Conservation (phyloP, 345 rosid species). For the Excoecaria agallocha region DNA sequence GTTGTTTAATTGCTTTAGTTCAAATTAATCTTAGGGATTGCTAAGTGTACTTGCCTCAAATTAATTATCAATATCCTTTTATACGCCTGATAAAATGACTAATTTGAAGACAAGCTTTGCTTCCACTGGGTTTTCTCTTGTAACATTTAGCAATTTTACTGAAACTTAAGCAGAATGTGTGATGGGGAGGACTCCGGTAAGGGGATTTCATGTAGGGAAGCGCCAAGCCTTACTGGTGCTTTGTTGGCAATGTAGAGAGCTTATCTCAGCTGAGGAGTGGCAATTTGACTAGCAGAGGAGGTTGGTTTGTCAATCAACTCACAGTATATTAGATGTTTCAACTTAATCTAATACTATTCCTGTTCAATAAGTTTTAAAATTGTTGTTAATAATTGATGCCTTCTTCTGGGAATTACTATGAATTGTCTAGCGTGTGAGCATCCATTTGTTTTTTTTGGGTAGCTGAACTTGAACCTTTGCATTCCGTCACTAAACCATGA, state of each 20-base stretch:
- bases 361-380: slow-evolving; percentile 27
- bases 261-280: slow-evolving; percentile 56
- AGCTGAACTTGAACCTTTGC: no score
- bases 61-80: no score
- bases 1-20: no score
- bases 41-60: no score
- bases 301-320: no score
- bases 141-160: slow-evolving; percentile 67
- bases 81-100: slow-evolving; percentile 48
- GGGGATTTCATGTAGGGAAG: slow-evolving; percentile 84
- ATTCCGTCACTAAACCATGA: no score
- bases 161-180: slow-evolving; percentile 85
- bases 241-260: slow-evolving; percentile 84
- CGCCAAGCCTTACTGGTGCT: slow-evolving; percentile 69
- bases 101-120: slow-evolving; percentile 68
- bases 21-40: no score
- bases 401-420: no score
- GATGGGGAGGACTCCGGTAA: slow-evolving; percentile 55
- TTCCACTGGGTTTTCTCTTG: slow-evolving; percentile 66
- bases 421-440: no score
- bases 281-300: no score
- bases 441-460: no score
- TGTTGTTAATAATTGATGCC: slow-evolving; percentile 17
- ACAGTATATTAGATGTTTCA: slow-evolving; percentile 25
- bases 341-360: slow-evolving; percentile 22